Conservation (phyloP, 768 basidiomycete genomes). For the Lactarius hengduanensis region DNA sequence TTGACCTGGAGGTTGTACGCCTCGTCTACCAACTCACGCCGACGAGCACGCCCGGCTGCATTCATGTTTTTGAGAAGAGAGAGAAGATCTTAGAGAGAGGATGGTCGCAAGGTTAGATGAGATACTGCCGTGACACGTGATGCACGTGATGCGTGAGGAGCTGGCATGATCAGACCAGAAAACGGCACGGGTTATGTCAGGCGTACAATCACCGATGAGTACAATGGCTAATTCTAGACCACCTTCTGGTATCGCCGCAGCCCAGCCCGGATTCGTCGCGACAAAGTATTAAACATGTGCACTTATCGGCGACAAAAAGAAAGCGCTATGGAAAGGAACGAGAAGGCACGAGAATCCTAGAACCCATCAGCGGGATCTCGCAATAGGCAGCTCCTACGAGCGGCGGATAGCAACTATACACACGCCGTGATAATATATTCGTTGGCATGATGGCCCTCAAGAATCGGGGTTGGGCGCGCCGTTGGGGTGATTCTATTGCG, state of each 20-base stretch:
- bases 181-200: conserved; percentile 13
- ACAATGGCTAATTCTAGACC: conserved; percentile 30
- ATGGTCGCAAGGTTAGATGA: neutral
- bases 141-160: conserved; percentile 27
- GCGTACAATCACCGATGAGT: conserved; percentile 36
- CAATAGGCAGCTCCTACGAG: neutral
- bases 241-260: conserved; percentile 42
- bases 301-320: neutral
- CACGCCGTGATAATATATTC: conserved; percentile 4
- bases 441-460: neutral
- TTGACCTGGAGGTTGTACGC: conserved; percentile 60
- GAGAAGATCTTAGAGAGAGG: neutral
- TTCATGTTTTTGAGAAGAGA: neutral
- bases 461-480: neutral
- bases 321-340: neutral
- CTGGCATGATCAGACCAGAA: neutral
- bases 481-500: neutral
- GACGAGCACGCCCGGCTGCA: conserved; percentile 36
- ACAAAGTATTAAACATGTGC: conserved; percentile 34
- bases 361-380: neutral
- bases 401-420: conserved; percentile 10
- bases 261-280: conserved; percentile 37
- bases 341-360: conserved; percentile 12
- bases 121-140: conserved; percentile 31
- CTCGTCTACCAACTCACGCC: conserved; percentile 53